Conservation (phyloP, 2,329 filamentous ascomycete species). For the Neoascochyta sp. region DNA sequence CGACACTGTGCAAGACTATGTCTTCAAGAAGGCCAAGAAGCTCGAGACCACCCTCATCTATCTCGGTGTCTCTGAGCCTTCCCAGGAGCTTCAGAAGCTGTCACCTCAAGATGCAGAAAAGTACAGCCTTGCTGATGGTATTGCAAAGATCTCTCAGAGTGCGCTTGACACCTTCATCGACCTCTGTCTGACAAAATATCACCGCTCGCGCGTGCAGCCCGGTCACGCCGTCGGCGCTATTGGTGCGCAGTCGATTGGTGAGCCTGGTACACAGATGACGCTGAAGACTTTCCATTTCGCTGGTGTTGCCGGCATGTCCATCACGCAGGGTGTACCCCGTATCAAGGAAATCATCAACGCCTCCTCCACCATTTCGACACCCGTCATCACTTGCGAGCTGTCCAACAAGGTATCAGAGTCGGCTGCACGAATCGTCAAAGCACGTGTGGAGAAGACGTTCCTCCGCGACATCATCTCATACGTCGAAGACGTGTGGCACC, state of each 20-base stretch:
- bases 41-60: slow-evolving; percentile 49
- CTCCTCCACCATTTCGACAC: slow-evolving; percentile 87
- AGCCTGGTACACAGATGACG: slow-evolving; percentile 98
- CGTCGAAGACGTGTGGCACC: slow-evolving; percentile 86
- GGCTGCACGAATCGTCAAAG: slow-evolving; percentile 87
- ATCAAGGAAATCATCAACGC: slow-evolving; percentile 99
- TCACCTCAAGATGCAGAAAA: slow-evolving; percentile 35
- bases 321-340: slow-evolving; percentile 97
- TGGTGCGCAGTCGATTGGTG: slow-evolving; percentile 95
- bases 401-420: slow-evolving; percentile 70
- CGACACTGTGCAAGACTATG: slow-evolving; percentile 69
- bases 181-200: slow-evolving; percentile 84
- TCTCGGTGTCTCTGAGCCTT: slow-evolving; percentile 20
- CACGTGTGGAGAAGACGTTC: slow-evolving; percentile 90
- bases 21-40: slow-evolving; percentile 60
- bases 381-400: slow-evolving; percentile 83
- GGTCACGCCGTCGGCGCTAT: slow-evolving; percentile 95
- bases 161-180: slow-evolving; percentile 74
- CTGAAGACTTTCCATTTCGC: slow-evolving; percentile 99
- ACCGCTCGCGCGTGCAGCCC: slow-evolving; percentile 85
- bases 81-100: slow-evolving; percentile 7
- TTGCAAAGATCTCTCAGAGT: slow-evolving; percentile 75
- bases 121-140: slow-evolving; percentile 55
- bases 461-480: slow-evolving; percentile 75
- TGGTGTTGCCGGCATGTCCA: slow-evolving; percentile 98